Evolutionary conservation across 2,329 filamentous ascomycete species (phyloP), one percentile per base, ranked within the genome.

Genomic region (Zymoseptoria tritici): DNA sequence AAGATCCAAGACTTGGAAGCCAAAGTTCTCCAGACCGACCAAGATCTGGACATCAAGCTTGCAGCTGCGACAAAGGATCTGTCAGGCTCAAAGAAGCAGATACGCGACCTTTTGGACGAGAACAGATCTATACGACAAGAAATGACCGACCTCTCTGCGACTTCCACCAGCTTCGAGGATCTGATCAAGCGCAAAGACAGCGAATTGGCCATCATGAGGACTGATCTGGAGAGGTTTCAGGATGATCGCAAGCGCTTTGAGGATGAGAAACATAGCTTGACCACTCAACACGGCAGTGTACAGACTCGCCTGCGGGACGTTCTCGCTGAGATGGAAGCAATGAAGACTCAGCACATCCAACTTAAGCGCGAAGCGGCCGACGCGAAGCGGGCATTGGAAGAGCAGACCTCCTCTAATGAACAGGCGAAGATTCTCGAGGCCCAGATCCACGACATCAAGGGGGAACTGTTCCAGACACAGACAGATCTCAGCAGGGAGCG

Each of bases 151-250:
- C 79, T 99, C 19, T 94, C 94, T 0, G 86, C 90, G 54, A 97
- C 93, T 0, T 96, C 93, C 0, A 95, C 91, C 0, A 91, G 92
- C 70, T 97, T 96, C 66, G 94, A 99, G 74, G 93, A 97, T 68
- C 83, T 97, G 51, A 88, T 99, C 22, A 84, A 91, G 22, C 87
- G 89, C 60, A 99, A 97, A 73, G 94, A 99, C 72, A 96, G 92
- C 73, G 95, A 99, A 71, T 79, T 99, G 20, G 83, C 88, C 0
- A 82, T 97, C 52, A 81, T 97, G 36, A 90, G 91, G 67, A 85
- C 86, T 9, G 94, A 99, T 72, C 85, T 92, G 64, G 89, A 88
- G 72, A 90, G 88, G 64, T 87, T 88, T 66, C 89, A 96, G 72
- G 85, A 86, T 56, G 92, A 97, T 68, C 89, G 88, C 29, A 86